A percentile compares a stretch with the other conserved stretches of the same genome.
These are phyloP conservation scores for Senecio squalidus DNA, from an alignment of 140 eudicot genomes.

Conservation along the genomic window DNA sequence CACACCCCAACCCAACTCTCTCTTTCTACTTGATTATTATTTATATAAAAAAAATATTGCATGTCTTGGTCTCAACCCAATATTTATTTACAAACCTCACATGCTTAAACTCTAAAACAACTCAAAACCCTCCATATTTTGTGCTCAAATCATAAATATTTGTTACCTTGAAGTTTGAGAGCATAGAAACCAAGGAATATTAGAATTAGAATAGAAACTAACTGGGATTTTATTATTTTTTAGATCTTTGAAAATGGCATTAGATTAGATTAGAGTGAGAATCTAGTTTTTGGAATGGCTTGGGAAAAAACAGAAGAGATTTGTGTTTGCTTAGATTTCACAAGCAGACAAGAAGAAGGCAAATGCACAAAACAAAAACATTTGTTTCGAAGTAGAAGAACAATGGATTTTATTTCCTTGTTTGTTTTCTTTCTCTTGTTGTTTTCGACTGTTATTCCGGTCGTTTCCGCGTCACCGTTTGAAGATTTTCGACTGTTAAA, in stretches of 20 bases:
- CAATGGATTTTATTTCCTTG: slow-evolving; percentile 39
- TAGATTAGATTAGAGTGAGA: slow-evolving; percentile 23
- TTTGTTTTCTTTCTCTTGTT: slow-evolving; percentile 36
- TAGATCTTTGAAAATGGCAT: slow-evolving; percentile 47
- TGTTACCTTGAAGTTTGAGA: slow-evolving; percentile 50
- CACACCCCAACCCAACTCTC: slow-evolving; percentile 22
- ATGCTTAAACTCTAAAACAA: slow-evolving; percentile 50
- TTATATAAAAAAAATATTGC: slow-evolving; percentile 25
- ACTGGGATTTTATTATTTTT: slow-evolving; percentile 19
- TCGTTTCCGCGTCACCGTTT: slow-evolving; percentile 24
- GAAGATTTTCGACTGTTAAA: slow-evolving; percentile 35
- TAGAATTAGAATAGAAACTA: slow-evolving; percentile 40
- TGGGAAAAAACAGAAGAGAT: slow-evolving; percentile 25
- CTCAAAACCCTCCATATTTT: slow-evolving; percentile 36
- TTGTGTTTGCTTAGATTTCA: slow-evolving; percentile 35
- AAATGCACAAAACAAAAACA: slow-evolving; percentile 36
- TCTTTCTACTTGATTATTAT: slow-evolving; percentile 40
- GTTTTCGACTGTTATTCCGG: slow-evolving; percentile 41
- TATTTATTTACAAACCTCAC: slow-evolving; percentile 60
- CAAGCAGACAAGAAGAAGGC: slow-evolving; percentile 46
- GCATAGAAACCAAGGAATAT: slow-evolving; percentile 46
- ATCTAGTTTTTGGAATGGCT: slow-evolving; percentile 27
- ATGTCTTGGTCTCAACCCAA: slow-evolving; percentile 75
- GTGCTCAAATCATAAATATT: slow-evolving; percentile 33
- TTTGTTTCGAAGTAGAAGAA: slow-evolving; percentile 16